Evolutionary conservation across 2,329 filamentous ascomycete genomes (phyloP), one percentile per base, ranked within the genome.

Genomic region (Talaromyces sp.): DNA sequence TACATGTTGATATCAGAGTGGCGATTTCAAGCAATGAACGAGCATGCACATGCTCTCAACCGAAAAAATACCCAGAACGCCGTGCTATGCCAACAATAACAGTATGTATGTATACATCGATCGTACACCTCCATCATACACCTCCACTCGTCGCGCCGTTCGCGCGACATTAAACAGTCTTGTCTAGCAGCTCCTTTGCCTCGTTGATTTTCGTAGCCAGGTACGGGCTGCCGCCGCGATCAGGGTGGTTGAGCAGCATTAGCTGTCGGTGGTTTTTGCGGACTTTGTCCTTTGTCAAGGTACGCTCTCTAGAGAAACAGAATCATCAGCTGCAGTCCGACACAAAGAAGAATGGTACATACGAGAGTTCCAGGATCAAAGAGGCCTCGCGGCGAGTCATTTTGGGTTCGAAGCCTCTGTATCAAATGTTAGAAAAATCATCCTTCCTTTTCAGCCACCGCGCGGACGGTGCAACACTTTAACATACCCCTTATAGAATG

Each of bases 151-250:
- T 3, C 19, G 27, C 52, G 28, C 32, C 52, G 9, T 19, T 17
- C 2, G 32, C 1, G 54, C 28, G 39, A 22, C 39, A 61, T 68
- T 63, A 76, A 28, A 63, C 63, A 58, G 80, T 81, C 78, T 96
- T 97, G 75, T 99, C 95, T 67, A 99, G 75, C 65, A 98, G 86
- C 75, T 98, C 93, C 78, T 99, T 99, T 44, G 95, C 95, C 77
- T 99, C 95, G 79, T 99, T 99, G 74, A 99, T 90, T 78, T 99
- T 99, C 59, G 93, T 97, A 15, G 95, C 95, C 52, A 99, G 81
- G 74, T 98, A 99, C 8, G 95, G 95, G 73, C 92, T 97, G 44
- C 95, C 95, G 67, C 95, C 95, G 73, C 95, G 90, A 82, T 99
- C 95, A 65, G 95, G 95, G 77, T 99, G 95, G 82, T 99, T 99